These are phyloP conservation scores for Biancaea sappan DNA, from an alignment of 306 rosid genomes.

Conservation along the genomic window DNA sequence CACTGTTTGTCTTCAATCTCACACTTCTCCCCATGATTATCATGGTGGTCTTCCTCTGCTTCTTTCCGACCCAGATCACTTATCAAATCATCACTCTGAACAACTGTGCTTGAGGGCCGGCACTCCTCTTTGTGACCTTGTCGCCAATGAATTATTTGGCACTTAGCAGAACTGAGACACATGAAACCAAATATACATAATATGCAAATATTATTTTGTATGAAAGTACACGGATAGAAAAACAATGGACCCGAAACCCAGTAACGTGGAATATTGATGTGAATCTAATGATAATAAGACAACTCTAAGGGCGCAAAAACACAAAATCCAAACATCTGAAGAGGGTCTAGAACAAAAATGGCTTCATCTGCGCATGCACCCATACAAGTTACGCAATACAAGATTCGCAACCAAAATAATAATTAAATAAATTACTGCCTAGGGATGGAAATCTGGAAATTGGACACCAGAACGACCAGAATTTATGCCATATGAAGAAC, in stretches of 20 bases:
- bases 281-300: neutral
- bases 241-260: neutral
- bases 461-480: neutral
- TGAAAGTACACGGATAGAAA: conserved; percentile 2
- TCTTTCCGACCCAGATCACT: conserved; percentile 41
- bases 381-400: neutral
- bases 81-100: conserved; percentile 26
- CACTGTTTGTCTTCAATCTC: conserved; percentile 29
- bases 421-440: neutral
- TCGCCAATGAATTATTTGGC: conserved; percentile 89
- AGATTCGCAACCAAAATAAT: neutral
- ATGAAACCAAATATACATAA: conserved; percentile 14
- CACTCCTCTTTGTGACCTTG: conserved; percentile 88
- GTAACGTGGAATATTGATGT: neutral
- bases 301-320: neutral
- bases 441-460: neutral
- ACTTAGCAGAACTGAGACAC: conserved; percentile 77
- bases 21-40: conserved; percentile 33
- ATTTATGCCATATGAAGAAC: neutral
- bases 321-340: conserved; percentile 5
- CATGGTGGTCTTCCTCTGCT: conserved; percentile 38
- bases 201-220: neutral
- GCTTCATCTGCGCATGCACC: conserved; percentile 1
- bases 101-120: conserved; percentile 48
- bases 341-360: neutral